phyloP scores from a whole-genome alignment of 176 grass and related monocot species.

The Rhipidocladum racemiflorum region DNA sequence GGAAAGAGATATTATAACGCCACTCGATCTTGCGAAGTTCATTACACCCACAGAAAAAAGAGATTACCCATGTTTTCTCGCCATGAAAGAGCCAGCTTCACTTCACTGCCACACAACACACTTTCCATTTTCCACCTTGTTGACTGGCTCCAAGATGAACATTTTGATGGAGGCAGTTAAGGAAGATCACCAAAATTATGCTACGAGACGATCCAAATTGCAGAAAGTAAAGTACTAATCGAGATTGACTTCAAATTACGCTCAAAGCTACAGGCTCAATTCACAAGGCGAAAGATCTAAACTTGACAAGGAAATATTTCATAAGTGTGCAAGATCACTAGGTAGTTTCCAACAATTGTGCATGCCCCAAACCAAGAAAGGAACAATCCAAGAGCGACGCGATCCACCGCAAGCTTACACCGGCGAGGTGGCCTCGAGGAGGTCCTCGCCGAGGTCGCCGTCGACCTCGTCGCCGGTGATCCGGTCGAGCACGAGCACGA shows the following conservation, averaged over 20 bases:
- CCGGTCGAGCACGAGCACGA: constrained; percentile 83
- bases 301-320: background rate
- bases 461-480: constrained; percentile 59
- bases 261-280: constrained; percentile 26
- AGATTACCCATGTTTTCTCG: background rate
- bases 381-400: background rate
- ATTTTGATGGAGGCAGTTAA: background rate
- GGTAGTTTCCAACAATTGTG: background rate
- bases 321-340: background rate
- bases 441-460: constrained; percentile 32
- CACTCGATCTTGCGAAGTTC: background rate
- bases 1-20: background rate
- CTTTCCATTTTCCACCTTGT: background rate
- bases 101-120: constrained; percentile 26
- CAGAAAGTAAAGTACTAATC: background rate
- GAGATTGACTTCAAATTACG: background rate
- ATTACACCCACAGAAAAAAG: constrained; percentile 8
- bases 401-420: constrained; percentile 11
- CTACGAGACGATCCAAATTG: background rate
- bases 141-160: background rate
- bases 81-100: constrained; percentile 11
- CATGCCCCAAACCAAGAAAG: background rate
- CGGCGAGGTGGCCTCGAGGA: constrained; percentile 31
- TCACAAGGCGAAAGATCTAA: constrained; percentile 15
- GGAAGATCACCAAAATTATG: background rate